A percentile compares a stretch with the other conserved stretches of the same genome.
Evolutionary conservation across 345 rosid species (phyloP).

Genomic region (Murraya paniculata): DNA sequence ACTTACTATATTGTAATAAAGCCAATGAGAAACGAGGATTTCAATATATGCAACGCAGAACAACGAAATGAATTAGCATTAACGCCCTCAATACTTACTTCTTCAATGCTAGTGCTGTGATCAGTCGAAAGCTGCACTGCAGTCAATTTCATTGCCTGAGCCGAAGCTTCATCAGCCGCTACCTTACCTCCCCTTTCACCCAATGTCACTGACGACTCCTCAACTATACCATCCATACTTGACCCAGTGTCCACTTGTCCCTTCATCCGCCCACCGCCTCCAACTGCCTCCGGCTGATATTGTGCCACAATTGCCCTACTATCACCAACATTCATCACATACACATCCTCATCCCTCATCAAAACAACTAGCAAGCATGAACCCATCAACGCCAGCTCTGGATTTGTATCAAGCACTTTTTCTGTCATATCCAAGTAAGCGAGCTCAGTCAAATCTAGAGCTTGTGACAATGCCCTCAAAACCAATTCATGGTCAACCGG

Average conservation of each 20-base stretch:
- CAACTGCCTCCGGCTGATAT: slow-evolving; percentile 48
- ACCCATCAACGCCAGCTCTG: slow-evolving; percentile 98
- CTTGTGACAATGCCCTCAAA: slow-evolving; percentile 78
- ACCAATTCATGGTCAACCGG: slow-evolving; percentile 75
- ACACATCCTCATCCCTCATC: slow-evolving; percentile 97
- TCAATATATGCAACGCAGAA: neutral
- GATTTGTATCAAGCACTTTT: slow-evolving; percentile 79
- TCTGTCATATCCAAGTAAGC: slow-evolving; percentile 93
- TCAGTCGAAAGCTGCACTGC: slow-evolving; percentile 94
- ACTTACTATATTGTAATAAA: neutral
- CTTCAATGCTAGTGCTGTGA: slow-evolving; percentile 95
- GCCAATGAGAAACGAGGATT: neutral
- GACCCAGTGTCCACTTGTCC: slow-evolving; percentile 30
- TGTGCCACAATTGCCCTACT: slow-evolving; percentile 96
- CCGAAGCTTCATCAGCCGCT: slow-evolving; percentile 31
- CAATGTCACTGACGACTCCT: slow-evolving; percentile 32
- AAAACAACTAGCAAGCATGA: slow-evolving; percentile 85
- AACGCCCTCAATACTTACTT: slow-evolving; percentile 50
- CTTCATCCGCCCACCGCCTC: slow-evolving; percentile 31
- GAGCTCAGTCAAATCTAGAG: slow-evolving; percentile 71
- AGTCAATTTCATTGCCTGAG: slow-evolving; percentile 43
- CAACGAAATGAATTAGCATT: slow-evolving; percentile 8
- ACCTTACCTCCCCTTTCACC: slow-evolving; percentile 26
- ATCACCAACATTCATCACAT: slow-evolving; percentile 97
- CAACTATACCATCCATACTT: slow-evolving; percentile 44